Conservation (phyloP, 1,284 basidiomycete genomes). For the Vanrija sp. region DNA sequence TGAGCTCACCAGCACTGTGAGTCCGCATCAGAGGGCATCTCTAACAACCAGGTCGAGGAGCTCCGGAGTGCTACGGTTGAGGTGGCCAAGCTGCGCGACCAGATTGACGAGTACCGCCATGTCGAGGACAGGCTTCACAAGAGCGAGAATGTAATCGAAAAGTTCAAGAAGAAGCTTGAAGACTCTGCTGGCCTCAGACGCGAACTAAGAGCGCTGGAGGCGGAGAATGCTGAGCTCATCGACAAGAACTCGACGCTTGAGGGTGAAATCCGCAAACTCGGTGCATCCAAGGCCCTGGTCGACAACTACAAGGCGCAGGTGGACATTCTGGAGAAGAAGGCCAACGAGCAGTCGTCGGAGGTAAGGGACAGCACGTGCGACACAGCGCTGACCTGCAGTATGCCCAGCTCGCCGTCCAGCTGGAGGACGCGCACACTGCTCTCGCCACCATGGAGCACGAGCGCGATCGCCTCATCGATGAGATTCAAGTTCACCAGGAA, state of each 20-base stretch:
- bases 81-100: conserved; percentile 75
- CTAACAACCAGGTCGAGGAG: conserved; percentile 60
- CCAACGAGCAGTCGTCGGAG: conserved; percentile 24
- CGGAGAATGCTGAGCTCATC: conserved; percentile 84
- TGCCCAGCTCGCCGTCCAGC: conserved; percentile 67
- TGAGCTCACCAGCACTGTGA: conserved; percentile 65
- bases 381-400: conserved; percentile 52
- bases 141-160: conserved; percentile 95
- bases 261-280: conserved; percentile 82
- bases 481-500: conserved; percentile 84
- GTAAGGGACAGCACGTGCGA: conserved; percentile 45
- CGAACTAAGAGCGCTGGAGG: conserved; percentile 79
- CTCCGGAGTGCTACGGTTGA: conserved; percentile 74
- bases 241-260: conserved; percentile 87
- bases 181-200: conserved; percentile 84
- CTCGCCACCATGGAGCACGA: conserved; percentile 62
- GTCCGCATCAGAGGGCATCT: neutral
- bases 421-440: conserved; percentile 68
- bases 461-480: conserved; percentile 73
- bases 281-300: conserved; percentile 80
- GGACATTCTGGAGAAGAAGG: conserved; percentile 70
- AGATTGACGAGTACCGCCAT: conserved; percentile 92
- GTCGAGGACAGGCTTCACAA: conserved; percentile 86
- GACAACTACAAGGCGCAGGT: conserved; percentile 85
- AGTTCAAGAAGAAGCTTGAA: conserved; percentile 97